Percentiles rank a stretch among this genome's conserved stretches.
These are phyloP conservation scores for Astrothelium subdiscretum DNA, from an alignment of 495 filamentous ascomycete species.

Conservation along the genomic window DNA sequence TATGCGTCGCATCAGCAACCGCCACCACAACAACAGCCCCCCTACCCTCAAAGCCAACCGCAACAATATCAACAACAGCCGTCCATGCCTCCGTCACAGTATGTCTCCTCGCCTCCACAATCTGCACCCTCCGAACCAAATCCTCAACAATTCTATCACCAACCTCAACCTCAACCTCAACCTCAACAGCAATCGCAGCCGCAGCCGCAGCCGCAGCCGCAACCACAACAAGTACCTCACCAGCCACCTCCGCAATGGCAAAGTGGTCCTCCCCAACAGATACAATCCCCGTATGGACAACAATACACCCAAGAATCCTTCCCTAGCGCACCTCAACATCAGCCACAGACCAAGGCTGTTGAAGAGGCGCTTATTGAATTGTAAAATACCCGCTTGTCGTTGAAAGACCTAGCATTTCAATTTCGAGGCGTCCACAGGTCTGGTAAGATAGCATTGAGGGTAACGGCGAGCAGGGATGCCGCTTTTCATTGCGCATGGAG, in stretches of 20 bases:
- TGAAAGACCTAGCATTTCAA: no score
- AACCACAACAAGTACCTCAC: conserved; percentile 15
- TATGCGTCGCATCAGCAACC: conserved; percentile 18
- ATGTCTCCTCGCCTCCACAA: conserved; percentile 10
- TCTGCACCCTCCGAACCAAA: conserved; percentile 22
- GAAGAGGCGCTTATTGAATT: conserved; percentile 92
- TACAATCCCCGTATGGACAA: conserved; percentile 11
- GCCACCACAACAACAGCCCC: conserved; percentile 16
- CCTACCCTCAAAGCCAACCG: conserved; percentile 13
- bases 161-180: conserved; percentile 11
- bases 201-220: conserved; percentile 14
- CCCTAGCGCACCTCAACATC: conserved; percentile 52
- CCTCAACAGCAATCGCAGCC: conserved; percentile 5
- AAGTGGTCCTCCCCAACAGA: conserved; percentile 16
- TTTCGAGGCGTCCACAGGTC: not conserved
- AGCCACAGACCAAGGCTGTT: conserved; percentile 39
- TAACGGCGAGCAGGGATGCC: no score
- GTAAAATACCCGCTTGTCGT: conserved; percentile 20
- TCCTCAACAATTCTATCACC: conserved; percentile 13
- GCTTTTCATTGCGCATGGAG: no score
- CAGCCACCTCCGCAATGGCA: conserved; percentile 31
- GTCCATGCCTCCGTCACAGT: conserved; percentile 13
- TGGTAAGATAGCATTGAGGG: not conserved
- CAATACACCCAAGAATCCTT: conserved; percentile 53
- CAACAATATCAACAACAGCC: conserved; percentile 20